Evolutionary conservation across 805 yeast species (phyloP).

Genomic region (Candida anglica): DNA sequence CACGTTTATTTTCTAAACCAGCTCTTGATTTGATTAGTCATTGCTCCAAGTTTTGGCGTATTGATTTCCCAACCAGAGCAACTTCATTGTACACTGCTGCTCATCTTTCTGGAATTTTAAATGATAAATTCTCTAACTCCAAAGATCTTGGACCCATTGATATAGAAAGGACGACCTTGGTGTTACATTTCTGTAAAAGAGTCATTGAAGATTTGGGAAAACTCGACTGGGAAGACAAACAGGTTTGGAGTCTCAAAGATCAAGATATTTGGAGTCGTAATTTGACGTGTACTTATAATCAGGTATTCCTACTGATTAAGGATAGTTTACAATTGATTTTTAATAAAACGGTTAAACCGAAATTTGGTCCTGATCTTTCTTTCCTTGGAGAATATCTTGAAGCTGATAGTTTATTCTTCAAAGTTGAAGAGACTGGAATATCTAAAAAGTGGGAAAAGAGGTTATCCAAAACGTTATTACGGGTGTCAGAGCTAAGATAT

Average conservation of each 20-base stretch:
- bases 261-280: conserved; percentile 48
- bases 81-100: conserved; percentile 49
- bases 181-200: conserved; percentile 26
- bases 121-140: conserved; percentile 19
- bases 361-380: conserved; percentile 49
- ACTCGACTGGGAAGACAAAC: conserved; percentile 27
- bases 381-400: conserved; percentile 50
- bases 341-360: conserved; percentile 46
- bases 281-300: conserved; percentile 42
- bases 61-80: conserved; percentile 47
- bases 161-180: conserved; percentile 17
- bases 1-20: conserved; percentile 33
- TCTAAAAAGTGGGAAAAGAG: conserved; percentile 45
- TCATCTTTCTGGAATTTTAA: conserved; percentile 26
- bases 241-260: conserved; percentile 38
- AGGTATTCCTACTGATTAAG: conserved; percentile 43
- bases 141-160: conserved; percentile 29
- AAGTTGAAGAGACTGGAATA: conserved; percentile 29
- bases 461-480: conserved; percentile 29
- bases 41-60: conserved; percentile 56
- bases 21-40: conserved; percentile 39
- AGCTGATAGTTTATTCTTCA: conserved; percentile 40
- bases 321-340: conserved; percentile 39
- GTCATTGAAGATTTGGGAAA: conserved; percentile 26
- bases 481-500: conserved; percentile 35